Conservation (phyloP, 2,329 filamentous ascomycete genomes). For the Aspergillus glaucus region DNA sequence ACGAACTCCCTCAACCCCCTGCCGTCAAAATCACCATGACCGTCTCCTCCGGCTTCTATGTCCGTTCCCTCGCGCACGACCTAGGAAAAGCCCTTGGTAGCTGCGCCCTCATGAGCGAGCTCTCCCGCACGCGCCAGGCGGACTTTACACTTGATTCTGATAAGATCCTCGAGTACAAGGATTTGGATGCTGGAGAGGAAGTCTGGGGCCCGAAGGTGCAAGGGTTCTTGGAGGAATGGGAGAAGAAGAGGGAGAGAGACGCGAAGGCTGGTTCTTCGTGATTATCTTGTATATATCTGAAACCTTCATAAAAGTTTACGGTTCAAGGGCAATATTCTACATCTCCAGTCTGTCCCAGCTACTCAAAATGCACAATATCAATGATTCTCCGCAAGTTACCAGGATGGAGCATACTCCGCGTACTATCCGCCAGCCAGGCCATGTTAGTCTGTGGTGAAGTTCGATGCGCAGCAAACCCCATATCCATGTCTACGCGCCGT, state of each 20-base stretch:
- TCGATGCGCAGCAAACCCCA: slow-evolving; percentile 6
- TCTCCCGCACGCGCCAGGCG: slow-evolving; percentile 74
- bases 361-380: slow-evolving; percentile 20
- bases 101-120: slow-evolving; percentile 76
- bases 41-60: slow-evolving; percentile 93
- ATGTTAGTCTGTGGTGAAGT: slow-evolving; percentile 2
- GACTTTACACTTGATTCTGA: slow-evolving; percentile 65
- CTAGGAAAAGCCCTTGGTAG: slow-evolving; percentile 76
- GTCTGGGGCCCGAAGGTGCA: slow-evolving; percentile 75
- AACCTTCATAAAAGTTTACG: not conserved
- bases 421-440: slow-evolving; percentile 16
- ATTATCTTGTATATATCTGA: not conserved
- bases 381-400: slow-evolving; percentile 13
- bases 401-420: slow-evolving; percentile 13
- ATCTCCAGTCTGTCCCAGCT: slow-evolving; percentile 12
- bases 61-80: slow-evolving; percentile 88
- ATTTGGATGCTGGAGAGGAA: slow-evolving; percentile 68
- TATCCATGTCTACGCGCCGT: slow-evolving; percentile 11
- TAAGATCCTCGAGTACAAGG: slow-evolving; percentile 72
- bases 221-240: slow-evolving; percentile 50
- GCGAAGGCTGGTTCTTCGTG: not conserved
- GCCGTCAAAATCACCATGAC: slow-evolving; percentile 83
- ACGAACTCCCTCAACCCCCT: slow-evolving; percentile 42
- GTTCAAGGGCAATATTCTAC: slow-evolving; percentile 17
- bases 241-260: slow-evolving; percentile 32